Evolutionary conservation across 805 yeast species (phyloP), one percentile per base, ranked within the genome.

Genomic region (Metschnikowia aberdeeniae): DNA sequence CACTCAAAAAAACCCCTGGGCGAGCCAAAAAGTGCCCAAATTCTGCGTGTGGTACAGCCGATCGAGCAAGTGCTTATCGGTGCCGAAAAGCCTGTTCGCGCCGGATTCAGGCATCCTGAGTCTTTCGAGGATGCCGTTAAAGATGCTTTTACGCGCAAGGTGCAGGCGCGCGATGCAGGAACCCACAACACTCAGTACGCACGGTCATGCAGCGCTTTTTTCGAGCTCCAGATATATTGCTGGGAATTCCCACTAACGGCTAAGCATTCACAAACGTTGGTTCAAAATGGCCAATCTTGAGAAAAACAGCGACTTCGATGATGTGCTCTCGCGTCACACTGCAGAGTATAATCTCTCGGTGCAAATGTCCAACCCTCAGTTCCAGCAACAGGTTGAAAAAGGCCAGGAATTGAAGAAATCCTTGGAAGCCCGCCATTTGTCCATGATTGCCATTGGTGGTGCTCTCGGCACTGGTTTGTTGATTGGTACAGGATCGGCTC

Each of bases 371-470:
- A 65, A 63, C 45, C 78, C 79, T 1, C 56, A 56, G 26, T 50
- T 61, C 27, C 52, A 61, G 19, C 50, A 66, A 6, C 72, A 72
- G 26, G 45, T 53, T 11, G 60, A 58, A 9, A 76, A 70, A 28
- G 78, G 78, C 6, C 76, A 70, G 46, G 59, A 67, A 47, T 67
- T 76, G 53, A 73, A 71, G 46, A 70, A 69, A 26, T 42, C 49
- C 8, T 43, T 54, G 45, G 55, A 51, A 39, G 58, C 85, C 39
- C 63, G 89, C 43, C 89, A 83, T 57, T 73, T 82, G 51, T 74
- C 81, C 45, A 80, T 84, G 85, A 80, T 84, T 58, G 85, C 93
- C 52, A 79, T 87, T 53, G 95, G 93, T 54, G 92, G 93, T 54
- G 86, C 92, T 7, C 66, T 86, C 42, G 93, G 93, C 45, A 85